Evolutionary conservation across 1,284 basidiomycete genomes (phyloP), one percentile per base, ranked within the genome.

Genomic region (Retiboletus flavoniger): DNA sequence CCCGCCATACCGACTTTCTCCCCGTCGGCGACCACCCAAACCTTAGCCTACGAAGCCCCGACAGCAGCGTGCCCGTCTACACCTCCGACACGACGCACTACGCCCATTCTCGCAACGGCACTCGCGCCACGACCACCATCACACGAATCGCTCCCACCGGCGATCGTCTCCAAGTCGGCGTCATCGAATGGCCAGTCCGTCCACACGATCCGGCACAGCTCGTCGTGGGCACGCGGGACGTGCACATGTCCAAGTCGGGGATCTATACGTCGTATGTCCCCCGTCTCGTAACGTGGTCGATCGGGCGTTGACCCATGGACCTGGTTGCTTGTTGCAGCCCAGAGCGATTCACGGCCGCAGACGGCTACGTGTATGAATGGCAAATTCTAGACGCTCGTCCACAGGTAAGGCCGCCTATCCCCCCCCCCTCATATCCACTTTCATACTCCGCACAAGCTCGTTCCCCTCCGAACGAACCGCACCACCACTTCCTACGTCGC

Each of bases 281-380:
- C 29, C 19, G 4, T 24, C 24, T 24, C 24, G 24, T 24, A 24
- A 24, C 4, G 4, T 24, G 24, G 24, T 24, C 43, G 16, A 31
- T 24, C 24, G 24, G n/a, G n/a, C 3, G 24, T 24, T 47, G 26
- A 39, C 8, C 6, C 41, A 9, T 14, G 6, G 31, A n/a, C n/a
- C n/a, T n/a, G n/a, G n/a, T n/a, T n/a, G n/a, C n/a, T 24, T 16
- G 7, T 14, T 17, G 7, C 31, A 70, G 68, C 1, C 63, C 68
- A 7, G 70, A 69, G 19, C 66, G 55, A 5, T 69, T 71, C 26
- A 61, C 47, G 1, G 67, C 62, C 0, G 26, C 35, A 4, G 56
- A 71, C 13, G 66, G 62, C 0, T 24, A 26, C 21, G n/a, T 31
- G 46, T 69, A 69, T 11, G 67, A 72, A n/a, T 69, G 67, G 67